Percentiles rank a stretch among this genome's conserved stretches.
Conservation (phyloP, 345 rosid genomes). For the Rhodamnia rubescens region DNA sequence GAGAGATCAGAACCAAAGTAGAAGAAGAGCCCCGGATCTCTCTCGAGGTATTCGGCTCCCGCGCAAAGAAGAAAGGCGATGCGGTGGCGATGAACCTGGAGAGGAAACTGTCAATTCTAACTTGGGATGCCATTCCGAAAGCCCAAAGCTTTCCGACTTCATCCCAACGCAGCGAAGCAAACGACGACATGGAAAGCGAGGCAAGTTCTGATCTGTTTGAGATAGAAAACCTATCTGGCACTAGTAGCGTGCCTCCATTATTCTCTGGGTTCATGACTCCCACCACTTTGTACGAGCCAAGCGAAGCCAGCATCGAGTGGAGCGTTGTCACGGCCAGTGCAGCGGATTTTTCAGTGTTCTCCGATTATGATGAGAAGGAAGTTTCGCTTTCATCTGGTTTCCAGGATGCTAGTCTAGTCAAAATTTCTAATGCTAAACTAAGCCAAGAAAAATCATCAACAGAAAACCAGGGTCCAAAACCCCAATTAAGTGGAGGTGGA, state of each 20-base stretch:
- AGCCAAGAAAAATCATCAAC: background rate
- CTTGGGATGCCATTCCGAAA: constrained; percentile 66
- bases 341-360: constrained; percentile 30
- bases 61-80: background rate
- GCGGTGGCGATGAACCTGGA: constrained; percentile 32
- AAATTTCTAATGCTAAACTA: background rate
- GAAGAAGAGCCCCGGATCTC: constrained; percentile 24
- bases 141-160: constrained; percentile 7
- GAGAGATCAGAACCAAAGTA: constrained; percentile 1
- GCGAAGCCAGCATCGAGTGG: constrained; percentile 55
- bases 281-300: constrained; percentile 22
- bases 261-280: constrained; percentile 8
- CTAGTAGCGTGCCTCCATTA: constrained; percentile 10
- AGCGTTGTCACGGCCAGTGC: constrained; percentile 53
- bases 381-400: background rate
- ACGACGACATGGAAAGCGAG: constrained; percentile 44
- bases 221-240: constrained; percentile 40
- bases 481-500: constrained; percentile 12
- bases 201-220: constrained; percentile 67
- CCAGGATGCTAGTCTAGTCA: background rate
- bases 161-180: constrained; percentile 3
- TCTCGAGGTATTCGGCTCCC: constrained; percentile 21
- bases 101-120: constrained; percentile 52
- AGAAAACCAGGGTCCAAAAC: constrained; percentile 4
- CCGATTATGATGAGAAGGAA: constrained; percentile 22